These are phyloP conservation scores for Ormosia semicastrata DNA, from an alignment of 306 rosid species.

Conservation along the genomic window DNA sequence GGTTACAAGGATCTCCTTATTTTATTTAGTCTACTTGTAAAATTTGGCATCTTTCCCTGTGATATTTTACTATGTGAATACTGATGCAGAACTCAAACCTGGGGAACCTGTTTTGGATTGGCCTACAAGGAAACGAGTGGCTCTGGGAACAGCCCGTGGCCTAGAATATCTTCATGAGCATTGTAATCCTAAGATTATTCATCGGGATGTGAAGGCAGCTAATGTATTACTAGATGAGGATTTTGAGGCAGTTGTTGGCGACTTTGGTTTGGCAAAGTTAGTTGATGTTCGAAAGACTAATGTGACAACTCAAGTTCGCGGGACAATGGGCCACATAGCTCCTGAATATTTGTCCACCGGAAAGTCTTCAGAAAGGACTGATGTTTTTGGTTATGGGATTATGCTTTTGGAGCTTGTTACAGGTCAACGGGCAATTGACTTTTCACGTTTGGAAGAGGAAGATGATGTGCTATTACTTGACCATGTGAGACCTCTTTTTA, in stretches of 20 bases:
- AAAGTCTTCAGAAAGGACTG: conserved; percentile 97
- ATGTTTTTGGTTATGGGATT: conserved; percentile 96
- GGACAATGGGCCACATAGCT: conserved; percentile 99
- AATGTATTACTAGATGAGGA: conserved; percentile 94
- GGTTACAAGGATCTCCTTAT: not conserved
- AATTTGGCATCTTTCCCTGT: conserved; percentile 20
- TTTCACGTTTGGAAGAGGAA: conserved; percentile 97
- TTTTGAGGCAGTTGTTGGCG: conserved; percentile 98
- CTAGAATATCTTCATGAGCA: conserved; percentile 96
- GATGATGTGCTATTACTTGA: conserved; percentile 92
- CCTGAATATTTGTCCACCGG: conserved; percentile 98
- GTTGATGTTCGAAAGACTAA: conserved; percentile 92
- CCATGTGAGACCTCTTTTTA: conserved; percentile 62
- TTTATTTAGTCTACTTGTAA: not conserved
- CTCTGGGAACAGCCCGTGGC: conserved; percentile 97
- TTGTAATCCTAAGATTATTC: conserved; percentile 98
- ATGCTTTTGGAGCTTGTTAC: conserved; percentile 97
- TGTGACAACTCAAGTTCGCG: conserved; percentile 98
- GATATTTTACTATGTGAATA: conserved; percentile 22
- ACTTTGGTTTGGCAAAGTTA: conserved; percentile 97
- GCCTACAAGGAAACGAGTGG: conserved; percentile 89
- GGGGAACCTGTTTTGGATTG: conserved; percentile 80
- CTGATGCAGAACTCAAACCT: conserved; percentile 76
- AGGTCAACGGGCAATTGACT: conserved; percentile 95
- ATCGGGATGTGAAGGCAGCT: conserved; percentile 99